Evolutionary conservation across 129 eudicot genomes (phyloP).

Genomic region (Chrysanthemum seticuspe): DNA sequence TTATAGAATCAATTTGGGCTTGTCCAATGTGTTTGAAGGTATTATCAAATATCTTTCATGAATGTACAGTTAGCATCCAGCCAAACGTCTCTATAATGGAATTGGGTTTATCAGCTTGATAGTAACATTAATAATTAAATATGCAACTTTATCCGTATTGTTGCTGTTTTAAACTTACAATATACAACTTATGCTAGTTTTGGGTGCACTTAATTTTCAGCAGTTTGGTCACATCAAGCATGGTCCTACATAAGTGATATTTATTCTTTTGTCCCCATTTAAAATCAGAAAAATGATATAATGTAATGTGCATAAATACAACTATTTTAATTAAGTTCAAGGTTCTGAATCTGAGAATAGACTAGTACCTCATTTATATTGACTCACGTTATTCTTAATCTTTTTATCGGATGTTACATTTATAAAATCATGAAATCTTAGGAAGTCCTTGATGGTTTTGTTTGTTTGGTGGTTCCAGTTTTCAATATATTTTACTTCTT

Average conservation of each 20-base stretch:
- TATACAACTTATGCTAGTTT: constrained; percentile 12
- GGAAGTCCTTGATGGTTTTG: constrained; percentile 7
- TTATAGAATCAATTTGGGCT: constrained; percentile 1
- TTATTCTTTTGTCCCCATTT: neutral
- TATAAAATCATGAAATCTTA: neutral
- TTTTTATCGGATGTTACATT: neutral
- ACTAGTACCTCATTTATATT: neutral
- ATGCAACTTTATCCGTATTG: neutral
- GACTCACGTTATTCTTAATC: neutral
- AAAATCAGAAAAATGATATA: constrained; percentile 5
- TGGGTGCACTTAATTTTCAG: constrained; percentile 10
- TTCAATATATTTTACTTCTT: neutral
- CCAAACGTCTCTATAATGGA: neutral
- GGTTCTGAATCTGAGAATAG: constrained; percentile 5
- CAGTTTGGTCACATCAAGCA: constrained; percentile 20
- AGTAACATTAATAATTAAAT: constrained; percentile 1
- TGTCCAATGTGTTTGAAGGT: neutral
- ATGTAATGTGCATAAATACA: constrained; percentile 7
- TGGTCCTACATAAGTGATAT: constrained; percentile 13
- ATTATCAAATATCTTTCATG: neutral
- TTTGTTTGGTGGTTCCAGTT: neutral
- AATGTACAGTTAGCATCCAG: neutral
- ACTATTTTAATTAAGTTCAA: neutral
- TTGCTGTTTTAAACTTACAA: neutral
- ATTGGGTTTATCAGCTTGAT: constrained; percentile 10